Conservation (phyloP, 164 flowering plant genomes). For the Vitis vinifera region ASM3070453v1 NC_081809.1:21385501-21386000, state of each 20-base stretch:
- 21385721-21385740: constrained; percentile 74
- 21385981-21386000: too few species aligned
- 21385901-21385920: constrained; percentile 29
- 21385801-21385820: constrained; percentile 80
- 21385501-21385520: background rate
- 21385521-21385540: background rate
- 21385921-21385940: background rate
- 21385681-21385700: constrained; percentile 93
- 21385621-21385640: constrained; percentile 75
- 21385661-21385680: constrained; percentile 44
- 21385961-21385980: too few species aligned
- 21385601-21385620: background rate
- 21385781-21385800: constrained; percentile 95
- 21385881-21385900: constrained; percentile 74
- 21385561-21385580: background rate
- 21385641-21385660: constrained; percentile 54
- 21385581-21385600: background rate
- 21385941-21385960: background rate
- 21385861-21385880: constrained; percentile 60
- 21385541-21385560: background rate
- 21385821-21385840: constrained; percentile 80
- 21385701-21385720: constrained; percentile 77
- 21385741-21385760: constrained; percentile 80
- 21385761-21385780: constrained; percentile 80
- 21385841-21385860: constrained; percentile 98